phyloP scores from a whole-genome alignment of 768 basidiomycete genomes.

The Phlebiopsis gigantea region DNA sequence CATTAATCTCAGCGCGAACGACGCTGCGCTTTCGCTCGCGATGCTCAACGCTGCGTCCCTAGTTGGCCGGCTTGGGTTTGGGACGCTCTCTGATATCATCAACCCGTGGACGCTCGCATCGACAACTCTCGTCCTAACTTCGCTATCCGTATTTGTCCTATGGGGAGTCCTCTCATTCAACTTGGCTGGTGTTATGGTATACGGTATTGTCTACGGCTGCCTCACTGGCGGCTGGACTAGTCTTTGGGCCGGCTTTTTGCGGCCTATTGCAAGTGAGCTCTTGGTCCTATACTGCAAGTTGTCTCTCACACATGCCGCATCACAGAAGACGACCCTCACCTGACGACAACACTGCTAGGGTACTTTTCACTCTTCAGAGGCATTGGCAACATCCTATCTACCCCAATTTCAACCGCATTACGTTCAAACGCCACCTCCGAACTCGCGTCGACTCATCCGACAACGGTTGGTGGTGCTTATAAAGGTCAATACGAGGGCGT shows the following conservation, averaged over 20 bases:
- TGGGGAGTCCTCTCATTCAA: conserved; percentile 26
- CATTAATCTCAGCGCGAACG: conserved; percentile 8
- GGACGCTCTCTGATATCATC: conserved; percentile 17
- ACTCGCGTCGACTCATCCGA: neutral
- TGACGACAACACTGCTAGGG: conserved; percentile 20
- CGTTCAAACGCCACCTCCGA: neutral
- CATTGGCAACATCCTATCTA: conserved; percentile 23
- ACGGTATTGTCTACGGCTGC: conserved; percentile 25
- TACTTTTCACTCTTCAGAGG: conserved; percentile 22
- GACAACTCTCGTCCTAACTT: conserved; percentile 16
- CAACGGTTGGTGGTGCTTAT: conserved; percentile 6
- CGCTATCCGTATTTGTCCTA: conserved; percentile 25
- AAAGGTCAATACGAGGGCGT: conserved; percentile 23
- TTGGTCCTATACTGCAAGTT: neutral
- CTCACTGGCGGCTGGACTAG: conserved; percentile 29
- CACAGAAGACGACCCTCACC: conserved; percentile 20
- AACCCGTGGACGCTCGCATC: conserved; percentile 20
- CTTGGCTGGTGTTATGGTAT: conserved; percentile 23
- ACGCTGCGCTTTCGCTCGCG: conserved; percentile 17
- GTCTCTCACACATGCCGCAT: neutral
- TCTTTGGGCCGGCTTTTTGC: conserved; percentile 26
- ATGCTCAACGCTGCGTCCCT: conserved; percentile 21
- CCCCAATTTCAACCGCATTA: conserved; percentile 23
- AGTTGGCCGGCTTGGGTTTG: conserved; percentile 17
- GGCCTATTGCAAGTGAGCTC: conserved; percentile 19